Evolutionary conservation across 2,329 filamentous ascomycete species (phyloP).

Genomic region (Aureobasidium uvarum): DNA sequence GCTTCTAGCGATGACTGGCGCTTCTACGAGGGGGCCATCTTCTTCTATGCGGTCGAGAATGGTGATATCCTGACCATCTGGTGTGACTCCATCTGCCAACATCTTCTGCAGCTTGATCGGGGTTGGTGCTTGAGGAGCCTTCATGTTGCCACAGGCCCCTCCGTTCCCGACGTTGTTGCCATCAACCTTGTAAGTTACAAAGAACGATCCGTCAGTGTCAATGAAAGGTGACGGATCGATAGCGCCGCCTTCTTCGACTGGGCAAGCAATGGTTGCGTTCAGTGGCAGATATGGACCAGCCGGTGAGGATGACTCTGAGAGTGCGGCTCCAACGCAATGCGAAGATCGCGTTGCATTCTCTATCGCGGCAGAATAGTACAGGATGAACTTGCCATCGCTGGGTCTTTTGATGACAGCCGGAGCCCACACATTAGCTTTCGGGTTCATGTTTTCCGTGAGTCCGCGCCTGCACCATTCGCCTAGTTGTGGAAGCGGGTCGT

Average conservation of each 20-base stretch:
- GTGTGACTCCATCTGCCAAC: conserved; percentile 34
- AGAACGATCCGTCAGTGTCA: conserved; percentile 36
- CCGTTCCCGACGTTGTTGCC: conserved; percentile 39
- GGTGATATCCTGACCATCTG: conserved; percentile 29
- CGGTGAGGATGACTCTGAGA: conserved; percentile 32
- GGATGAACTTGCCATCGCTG: conserved; percentile 35
- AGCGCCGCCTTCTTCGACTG: conserved; percentile 35
- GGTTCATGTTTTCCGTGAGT: conserved; percentile 24
- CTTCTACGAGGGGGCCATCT: conserved; percentile 41
- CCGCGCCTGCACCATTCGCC: conserved; percentile 33
- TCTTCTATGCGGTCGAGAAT: conserved; percentile 35
- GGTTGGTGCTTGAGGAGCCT: conserved; percentile 32
- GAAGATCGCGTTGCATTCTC: conserved; percentile 18
- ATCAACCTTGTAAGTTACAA: conserved; percentile 39
- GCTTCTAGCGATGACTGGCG: conserved; percentile 35
- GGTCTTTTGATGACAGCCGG: conserved; percentile 35
- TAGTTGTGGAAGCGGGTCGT: conserved; percentile 37
- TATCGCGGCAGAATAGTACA: conserved; percentile 39
- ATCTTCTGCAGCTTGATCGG: conserved; percentile 40
- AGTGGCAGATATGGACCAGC: conserved; percentile 36
- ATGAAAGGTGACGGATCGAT: conserved; percentile 38
- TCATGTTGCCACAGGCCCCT: conserved; percentile 37
- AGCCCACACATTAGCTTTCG: conserved; percentile 37
- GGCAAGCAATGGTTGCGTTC: conserved; percentile 34
- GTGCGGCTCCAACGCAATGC: conserved; percentile 40